phyloP scores from a whole-genome alignment of 805 yeast genomes.

The Yarrowia osloensis region DNA sequence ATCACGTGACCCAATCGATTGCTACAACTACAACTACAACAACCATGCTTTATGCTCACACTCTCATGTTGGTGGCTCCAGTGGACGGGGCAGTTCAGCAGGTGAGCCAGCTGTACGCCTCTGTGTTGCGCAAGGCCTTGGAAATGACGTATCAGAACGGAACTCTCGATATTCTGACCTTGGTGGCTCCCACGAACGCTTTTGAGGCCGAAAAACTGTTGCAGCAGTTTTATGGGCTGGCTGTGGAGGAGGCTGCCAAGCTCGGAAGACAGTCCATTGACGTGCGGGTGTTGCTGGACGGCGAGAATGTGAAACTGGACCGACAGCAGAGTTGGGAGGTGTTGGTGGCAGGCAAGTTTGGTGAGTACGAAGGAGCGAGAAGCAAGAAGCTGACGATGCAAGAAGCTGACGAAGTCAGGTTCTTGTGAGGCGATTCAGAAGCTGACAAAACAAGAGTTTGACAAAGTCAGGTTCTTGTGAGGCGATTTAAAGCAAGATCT shows the following conservation, averaged over 20 bases:
- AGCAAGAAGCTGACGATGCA: background rate
- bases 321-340: conserved; percentile 42
- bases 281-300: conserved; percentile 42
- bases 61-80: conserved; percentile 30
- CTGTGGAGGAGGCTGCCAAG: conserved; percentile 34
- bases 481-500: no score
- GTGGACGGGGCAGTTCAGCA: conserved; percentile 21
- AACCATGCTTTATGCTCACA: conserved; percentile 26
- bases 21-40: no score
- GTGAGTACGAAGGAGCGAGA: conserved; percentile 2
- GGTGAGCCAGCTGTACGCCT: conserved; percentile 32
- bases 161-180: conserved; percentile 38
- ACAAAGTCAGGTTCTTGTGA: no score
- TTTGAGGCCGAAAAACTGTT: conserved; percentile 37
- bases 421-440: background rate
- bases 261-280: conserved; percentile 34
- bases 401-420: background rate
- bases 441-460: no score
- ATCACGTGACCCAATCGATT: background rate
- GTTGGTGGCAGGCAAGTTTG: conserved; percentile 39
- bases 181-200: conserved; percentile 37
- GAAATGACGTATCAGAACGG: conserved; percentile 41
- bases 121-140: conserved; percentile 38
- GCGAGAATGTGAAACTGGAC: conserved; percentile 38
- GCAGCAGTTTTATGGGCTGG: conserved; percentile 38